These are phyloP conservation scores for Chytriomyces sp. DNA, from an alignment of 192 early-diverging fungal genomes.

Conservation along the genomic window DNA sequence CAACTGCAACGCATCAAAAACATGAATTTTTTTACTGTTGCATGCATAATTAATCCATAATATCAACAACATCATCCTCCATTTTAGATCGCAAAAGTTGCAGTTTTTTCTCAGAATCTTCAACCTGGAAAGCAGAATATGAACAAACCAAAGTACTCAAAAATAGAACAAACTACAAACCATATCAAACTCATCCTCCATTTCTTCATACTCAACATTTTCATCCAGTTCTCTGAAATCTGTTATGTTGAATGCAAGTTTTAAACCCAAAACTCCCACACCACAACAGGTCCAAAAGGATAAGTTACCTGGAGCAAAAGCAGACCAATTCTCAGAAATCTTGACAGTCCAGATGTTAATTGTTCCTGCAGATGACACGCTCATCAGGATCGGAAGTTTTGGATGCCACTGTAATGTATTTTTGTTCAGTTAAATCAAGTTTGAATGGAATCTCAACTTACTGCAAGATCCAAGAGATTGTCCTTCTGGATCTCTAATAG, in stretches of 20 bases:
- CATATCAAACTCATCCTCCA: conserved; percentile 93
- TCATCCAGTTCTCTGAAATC: conserved; percentile 93
- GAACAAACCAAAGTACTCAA: neutral
- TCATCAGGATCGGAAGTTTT: conserved; percentile 77
- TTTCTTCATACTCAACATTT: conserved; percentile 91
- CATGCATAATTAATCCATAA: neutral
- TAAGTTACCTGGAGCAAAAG: conserved; percentile 80
- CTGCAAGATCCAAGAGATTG: conserved; percentile 75
- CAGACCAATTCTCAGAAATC: conserved; percentile 87
- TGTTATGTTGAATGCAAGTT: neutral
- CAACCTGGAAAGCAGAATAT: neutral
- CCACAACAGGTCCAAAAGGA: neutral
- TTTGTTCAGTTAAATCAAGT: neutral
- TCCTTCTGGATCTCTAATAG: conserved; percentile 86
- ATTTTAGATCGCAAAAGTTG: neutral
- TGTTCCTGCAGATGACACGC: conserved; percentile 78
- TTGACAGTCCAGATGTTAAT: conserved; percentile 87
- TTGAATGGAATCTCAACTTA: conserved; percentile 38
- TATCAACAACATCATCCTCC: neutral
- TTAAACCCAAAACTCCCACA: neutral
- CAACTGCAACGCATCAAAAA: too few species aligned
- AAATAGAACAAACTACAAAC: conserved; percentile 30
- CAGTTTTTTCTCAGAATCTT: neutral
- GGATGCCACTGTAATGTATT: conserved; percentile 77
- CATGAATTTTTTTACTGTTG: neutral